Base-by-base conservation (phyloP, 2,329 filamentous ascomycete species). In the Saccharata proteae region DNA sequence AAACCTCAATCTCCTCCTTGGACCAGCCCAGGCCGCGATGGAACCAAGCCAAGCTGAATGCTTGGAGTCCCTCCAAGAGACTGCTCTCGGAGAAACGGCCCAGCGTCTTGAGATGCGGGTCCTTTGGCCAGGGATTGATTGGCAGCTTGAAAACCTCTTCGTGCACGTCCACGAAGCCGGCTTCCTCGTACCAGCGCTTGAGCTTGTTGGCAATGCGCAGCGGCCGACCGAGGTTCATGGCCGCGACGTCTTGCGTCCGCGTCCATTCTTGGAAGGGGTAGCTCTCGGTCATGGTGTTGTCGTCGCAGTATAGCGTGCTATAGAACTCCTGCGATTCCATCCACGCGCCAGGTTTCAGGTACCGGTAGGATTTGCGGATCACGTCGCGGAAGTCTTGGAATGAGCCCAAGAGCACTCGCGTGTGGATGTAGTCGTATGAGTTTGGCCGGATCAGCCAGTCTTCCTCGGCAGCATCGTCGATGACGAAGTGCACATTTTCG, bases 401-500 rank as follows among this genome's bases (percentile, higher is more conserved):
- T 28, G 65, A 62, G 13, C 74, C 75, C 2, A 61, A 58, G 53
- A 80, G 61, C 42, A 71, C 58, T 26, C 69, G 63, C 2, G 69
- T 63, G 49, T 77, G 74, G 35, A 79, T 64, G 37, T 68, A 67
- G 49, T 77, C 72, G 43, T 76, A 64, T 40, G 62, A 44, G 34
- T 61, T 43, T 0, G 55, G 43, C 4, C 62, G 55, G 55, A 71
- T 47, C 55, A 69, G 56, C 71, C 72, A 75, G 34, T 78, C 67
- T 7, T 40, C 59, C 2, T 64, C 58, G 45, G 74, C 71, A 30
- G 67, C 64, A 46, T 85, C 79, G 46, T 84, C 78, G 26, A 86
- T 67, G 38, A 74, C 73, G 41, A 86, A 86, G 39, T 74, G 70
- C 10, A 84, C 76, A 39, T 86, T 86, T 12, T 70, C 67, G 0